Conservation (phyloP, 2,329 filamentous ascomycete species). For the Metarhizium rileyi region DNA sequence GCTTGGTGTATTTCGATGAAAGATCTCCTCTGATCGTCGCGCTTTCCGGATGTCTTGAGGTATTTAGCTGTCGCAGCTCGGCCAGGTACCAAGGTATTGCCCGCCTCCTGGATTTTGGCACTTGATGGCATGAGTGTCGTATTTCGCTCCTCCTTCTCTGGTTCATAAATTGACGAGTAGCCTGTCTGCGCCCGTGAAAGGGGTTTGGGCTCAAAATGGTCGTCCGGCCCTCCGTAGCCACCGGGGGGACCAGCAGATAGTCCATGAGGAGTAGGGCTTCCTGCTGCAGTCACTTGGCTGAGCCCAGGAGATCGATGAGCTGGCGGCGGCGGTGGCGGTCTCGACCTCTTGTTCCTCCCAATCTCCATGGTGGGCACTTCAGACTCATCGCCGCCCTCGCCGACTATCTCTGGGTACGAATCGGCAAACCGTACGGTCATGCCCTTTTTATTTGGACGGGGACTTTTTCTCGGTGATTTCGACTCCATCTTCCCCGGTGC, state of each 20-base stretch:
- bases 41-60: constrained; percentile 29
- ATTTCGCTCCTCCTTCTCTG: constrained; percentile 8
- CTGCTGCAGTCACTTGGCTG: background rate
- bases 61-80: constrained; percentile 28
- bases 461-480: constrained; percentile 33
- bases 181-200: constrained; percentile 51
- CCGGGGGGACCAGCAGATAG: too few relatives aligned
- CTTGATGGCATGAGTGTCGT: background rate
- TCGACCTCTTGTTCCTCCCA: constrained; percentile 42
- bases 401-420: constrained; percentile 69
- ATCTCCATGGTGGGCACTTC: constrained; percentile 64
- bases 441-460: constrained; percentile 49
- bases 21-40: constrained; percentile 45
- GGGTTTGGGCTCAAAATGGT: constrained; percentile 42
- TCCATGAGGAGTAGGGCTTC: too few relatives aligned
- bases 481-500: constrained; percentile 28
- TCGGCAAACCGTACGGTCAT: constrained; percentile 67
- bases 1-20: constrained; percentile 50
- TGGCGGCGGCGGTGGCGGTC: constrained; percentile 21
- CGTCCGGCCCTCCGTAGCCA: constrained; percentile 14
- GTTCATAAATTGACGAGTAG: constrained; percentile 26
- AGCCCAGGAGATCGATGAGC: constrained; percentile 4
- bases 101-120: background rate
- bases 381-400: constrained; percentile 83
- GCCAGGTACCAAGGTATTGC: constrained; percentile 22